Base-by-base conservation (phyloP, 2,329 filamentous ascomycete species). In the Blastomyces emzantsi region DNA sequence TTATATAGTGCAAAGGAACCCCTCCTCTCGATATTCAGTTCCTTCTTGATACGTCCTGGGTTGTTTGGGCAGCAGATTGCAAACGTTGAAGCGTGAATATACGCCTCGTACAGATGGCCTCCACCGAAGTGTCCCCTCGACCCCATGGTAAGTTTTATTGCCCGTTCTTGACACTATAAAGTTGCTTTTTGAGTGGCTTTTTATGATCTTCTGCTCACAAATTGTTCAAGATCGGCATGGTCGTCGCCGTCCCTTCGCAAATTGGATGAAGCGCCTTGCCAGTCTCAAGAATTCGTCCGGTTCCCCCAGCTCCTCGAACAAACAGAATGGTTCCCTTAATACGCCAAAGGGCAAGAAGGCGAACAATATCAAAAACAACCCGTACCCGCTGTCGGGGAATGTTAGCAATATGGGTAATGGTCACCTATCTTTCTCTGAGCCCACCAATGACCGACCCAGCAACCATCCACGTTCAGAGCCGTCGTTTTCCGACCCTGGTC, bases 211-310 rank as follows among this genome's bases (percentile, higher is more conserved):
- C 15, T 25, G 28, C 52, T 45, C 19, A 33, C 7, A 11, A 57
- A 19, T 5, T 25, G 15, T 22, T 43, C 8, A 43, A 92, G 89
- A 92, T 75, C 85, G 86, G 69, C 82, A 87, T 72, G 84, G 84
- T 70, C 89, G 91, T 68, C 88, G 92, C 70, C 87, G 90, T 67
- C 93, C 92, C 30, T 97, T 97, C 74, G 85, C 92, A 57, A 90
- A 87, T 69, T 95, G 93, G 89, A 91, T 99, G 81, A 96, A 92
- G 82, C 92, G 92, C 72, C 85, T 97, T 64, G 87, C 92, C 66
- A 93, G 88, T 74, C 88, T 96, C 77, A 97, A 96, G 76, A 82
- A 80, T 63, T 87, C 87, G 4, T 89, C 87, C 41, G 85, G 83
- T 67, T 82, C 63, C 47, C 76, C 80, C 19, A 69, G 73, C 58